phyloP scores from a whole-genome alignment of 2,329 filamentous ascomycete genomes.

The Lachnellula cervina region DNA sequence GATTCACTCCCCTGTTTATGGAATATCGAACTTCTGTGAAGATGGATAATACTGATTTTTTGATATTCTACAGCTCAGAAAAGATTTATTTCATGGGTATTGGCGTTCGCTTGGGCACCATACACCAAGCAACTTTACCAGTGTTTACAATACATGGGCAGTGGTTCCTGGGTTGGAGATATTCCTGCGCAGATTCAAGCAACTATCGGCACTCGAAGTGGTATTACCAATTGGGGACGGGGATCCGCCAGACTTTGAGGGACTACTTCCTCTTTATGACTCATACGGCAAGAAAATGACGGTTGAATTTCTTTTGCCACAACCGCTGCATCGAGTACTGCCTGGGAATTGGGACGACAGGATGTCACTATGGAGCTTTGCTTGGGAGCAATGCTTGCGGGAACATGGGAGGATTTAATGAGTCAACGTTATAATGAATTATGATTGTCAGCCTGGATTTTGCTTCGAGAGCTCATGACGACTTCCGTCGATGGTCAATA shows the following conservation, averaged over 20 bases:
- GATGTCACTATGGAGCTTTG: background rate
- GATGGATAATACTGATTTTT: background rate
- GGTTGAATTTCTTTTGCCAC: background rate
- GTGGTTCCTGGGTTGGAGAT: constrained; percentile 10
- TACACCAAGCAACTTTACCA: background rate
- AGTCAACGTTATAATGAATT: background rate
- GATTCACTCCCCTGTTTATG: background rate
- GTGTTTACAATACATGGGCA: constrained; percentile 2
- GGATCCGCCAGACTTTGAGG: constrained; percentile 11
- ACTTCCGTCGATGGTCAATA: too few species aligned
- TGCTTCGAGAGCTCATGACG: too few species aligned
- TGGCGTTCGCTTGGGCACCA: constrained; percentile 1
- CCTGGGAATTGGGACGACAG: background rate
- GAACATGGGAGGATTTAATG: background rate
- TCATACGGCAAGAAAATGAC: background rate
- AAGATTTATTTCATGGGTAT: constrained; percentile 2
- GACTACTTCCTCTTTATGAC: constrained; percentile 8
- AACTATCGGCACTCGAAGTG: constrained; percentile 3
- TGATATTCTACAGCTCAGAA: background rate
- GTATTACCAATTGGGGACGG: constrained; percentile 6
- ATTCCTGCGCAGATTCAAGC: constrained; percentile 7
- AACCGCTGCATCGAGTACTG: background rate
- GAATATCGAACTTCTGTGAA: too few species aligned
- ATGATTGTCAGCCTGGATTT: too few species aligned
- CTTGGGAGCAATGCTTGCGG: constrained; percentile 9